Evolutionary conservation across 768 basidiomycete species (phyloP), one percentile per base, ranked within the genome.

Genomic region (Lactarius trivialis): DNA sequence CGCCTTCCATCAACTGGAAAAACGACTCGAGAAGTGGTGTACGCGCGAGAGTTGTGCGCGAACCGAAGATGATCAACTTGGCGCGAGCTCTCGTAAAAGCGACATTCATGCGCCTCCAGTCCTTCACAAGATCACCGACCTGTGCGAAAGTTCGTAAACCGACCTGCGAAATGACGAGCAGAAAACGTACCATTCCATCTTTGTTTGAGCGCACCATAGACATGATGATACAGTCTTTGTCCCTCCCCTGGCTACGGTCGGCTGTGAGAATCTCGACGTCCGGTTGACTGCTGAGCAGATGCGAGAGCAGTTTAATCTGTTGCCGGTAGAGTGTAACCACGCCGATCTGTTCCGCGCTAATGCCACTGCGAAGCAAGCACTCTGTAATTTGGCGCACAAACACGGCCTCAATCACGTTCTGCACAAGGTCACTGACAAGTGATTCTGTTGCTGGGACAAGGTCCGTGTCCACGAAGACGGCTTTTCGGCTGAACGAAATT

Each of bases 31-130:
- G 75, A 33, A 97, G 72, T 0, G 84, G 73, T 0, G 82, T 81
- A 30, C 72, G 70, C 45, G 82, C 72, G 11, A 99, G 78, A 1
- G 96, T 99, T 68, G 76, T 81, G 45, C 87, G 80, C 0, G 93
- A 95, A 4, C 97, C 96, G 68, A 99, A 80, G 61, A 99, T 88
- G 73, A 98, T 79, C 2, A 99, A 77, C 75, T 99, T 99, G 36
- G 84, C 83, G 58, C 88, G 85, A 0, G 95, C 96, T 17, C 97
- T 87, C 0, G 96, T 98, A 72, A 98, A 93, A 7, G 93, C 89
- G 19, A 99, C 97, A 70, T 99, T 99, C 80, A 98, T 87, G 36
- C 97, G 76, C 39, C 97, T 81, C 95, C 96, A 98, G 71, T 99
- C 97, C 68, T 89, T 92, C 28, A 98, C 78, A 2, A 99, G 80